Evolutionary conservation across 2,329 filamentous ascomycete genomes (phyloP).

Genomic region (Colletotrichum musae): DNA sequence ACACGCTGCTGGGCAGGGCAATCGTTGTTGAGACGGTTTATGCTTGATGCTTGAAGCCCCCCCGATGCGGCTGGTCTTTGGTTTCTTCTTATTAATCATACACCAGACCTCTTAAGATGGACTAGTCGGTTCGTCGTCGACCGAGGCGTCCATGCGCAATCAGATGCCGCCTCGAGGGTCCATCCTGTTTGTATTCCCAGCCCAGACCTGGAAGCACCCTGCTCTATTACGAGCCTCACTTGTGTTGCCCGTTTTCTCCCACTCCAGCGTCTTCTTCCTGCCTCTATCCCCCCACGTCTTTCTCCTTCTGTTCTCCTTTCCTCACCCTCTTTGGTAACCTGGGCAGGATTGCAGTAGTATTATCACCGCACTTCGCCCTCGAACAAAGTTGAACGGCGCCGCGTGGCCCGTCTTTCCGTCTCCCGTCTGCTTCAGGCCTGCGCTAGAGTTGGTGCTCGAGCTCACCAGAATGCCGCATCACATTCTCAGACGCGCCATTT

Average conservation of each 20-base stretch:
- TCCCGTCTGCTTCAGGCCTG: constrained; percentile 29
- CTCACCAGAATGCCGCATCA: constrained; percentile 36
- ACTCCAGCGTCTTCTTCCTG: not conserved
- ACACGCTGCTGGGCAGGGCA: constrained; percentile 15
- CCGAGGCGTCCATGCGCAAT: constrained; percentile 29
- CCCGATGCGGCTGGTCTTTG: constrained; percentile 17
- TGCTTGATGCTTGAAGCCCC: constrained; percentile 12
- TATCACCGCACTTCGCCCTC: not conserved
- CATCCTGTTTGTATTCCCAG: constrained; percentile 15
- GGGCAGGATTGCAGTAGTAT: no score
- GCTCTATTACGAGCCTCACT: constrained; percentile 34
- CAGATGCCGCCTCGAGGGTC: constrained; percentile 23
- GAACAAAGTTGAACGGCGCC: constrained; percentile 11
- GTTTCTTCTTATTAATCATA: constrained; percentile 2
- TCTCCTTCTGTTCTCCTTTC: not conserved
- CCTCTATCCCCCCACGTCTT: constrained; percentile 1
- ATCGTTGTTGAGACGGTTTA: constrained; percentile 28
- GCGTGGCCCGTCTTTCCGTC: constrained; percentile 23
- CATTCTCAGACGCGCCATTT: constrained; percentile 33
- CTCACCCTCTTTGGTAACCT: no score
- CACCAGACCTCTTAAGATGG: constrained; percentile 10
- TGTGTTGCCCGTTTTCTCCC: not conserved
- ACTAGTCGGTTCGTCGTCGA: constrained; percentile 20
- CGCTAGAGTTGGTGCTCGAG: constrained; percentile 19
- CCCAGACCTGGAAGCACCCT: constrained; percentile 29